phyloP scores from a whole-genome alignment of 2,329 filamentous ascomycete genomes.

The Pseudogymnoascus sp. region DNA sequence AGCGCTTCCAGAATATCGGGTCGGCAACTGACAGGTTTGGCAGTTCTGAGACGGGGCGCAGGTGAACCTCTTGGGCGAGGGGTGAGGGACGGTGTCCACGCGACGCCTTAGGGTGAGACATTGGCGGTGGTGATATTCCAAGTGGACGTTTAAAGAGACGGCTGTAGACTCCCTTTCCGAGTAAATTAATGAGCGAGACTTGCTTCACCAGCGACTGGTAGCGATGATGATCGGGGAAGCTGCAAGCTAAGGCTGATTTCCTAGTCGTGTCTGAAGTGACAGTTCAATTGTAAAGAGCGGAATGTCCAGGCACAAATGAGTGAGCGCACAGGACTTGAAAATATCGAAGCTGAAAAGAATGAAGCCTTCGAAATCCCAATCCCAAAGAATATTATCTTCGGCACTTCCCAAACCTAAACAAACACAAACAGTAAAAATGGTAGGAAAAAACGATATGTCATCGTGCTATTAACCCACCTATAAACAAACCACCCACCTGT shows the following conservation, averaged over 20 bases:
- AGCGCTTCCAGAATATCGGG: conserved; percentile 28
- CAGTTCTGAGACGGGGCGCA: conserved; percentile 17
- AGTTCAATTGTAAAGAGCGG: not conserved
- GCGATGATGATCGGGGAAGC: not conserved
- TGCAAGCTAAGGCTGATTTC: not conserved
- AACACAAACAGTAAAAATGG: not conserved
- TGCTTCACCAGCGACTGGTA: not conserved
- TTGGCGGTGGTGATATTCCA: not conserved
- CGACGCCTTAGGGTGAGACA: not conserved
- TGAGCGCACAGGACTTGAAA: not conserved
- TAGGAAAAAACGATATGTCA: not conserved
- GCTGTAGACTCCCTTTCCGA: not conserved
- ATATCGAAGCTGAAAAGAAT: not conserved
- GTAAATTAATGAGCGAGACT: not conserved
- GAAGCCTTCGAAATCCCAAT: not conserved
- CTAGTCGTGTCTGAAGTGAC: not conserved
- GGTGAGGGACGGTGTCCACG: conserved; percentile 20
- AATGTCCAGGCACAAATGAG: not conserved
- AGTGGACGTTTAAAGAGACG: not conserved
- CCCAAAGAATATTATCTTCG: not conserved
- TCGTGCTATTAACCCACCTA: not conserved
- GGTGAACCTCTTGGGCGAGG: conserved; percentile 24
- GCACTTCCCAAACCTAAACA: not conserved
- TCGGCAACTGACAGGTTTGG: conserved; percentile 12
- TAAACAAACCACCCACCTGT: not conserved